Percentiles rank a stretch among this genome's conserved stretches.
phyloP scores from a whole-genome alignment of 1,284 basidiomycete genomes.

The Crepidotus sp. region DNA sequence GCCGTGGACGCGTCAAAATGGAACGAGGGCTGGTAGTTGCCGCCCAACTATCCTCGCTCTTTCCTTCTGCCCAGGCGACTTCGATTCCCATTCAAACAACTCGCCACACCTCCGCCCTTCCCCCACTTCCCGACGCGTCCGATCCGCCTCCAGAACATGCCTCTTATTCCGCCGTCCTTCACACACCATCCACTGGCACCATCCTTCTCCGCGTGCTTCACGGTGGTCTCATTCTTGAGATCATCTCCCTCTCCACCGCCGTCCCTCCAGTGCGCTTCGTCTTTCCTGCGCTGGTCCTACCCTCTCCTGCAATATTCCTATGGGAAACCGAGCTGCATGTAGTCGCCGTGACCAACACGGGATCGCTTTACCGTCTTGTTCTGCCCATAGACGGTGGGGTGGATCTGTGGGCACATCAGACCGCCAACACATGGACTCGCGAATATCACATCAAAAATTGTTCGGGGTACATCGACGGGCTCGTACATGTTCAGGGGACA shows the following conservation, averaged over 20 bases:
- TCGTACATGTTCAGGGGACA: constrained; percentile 66
- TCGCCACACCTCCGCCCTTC: constrained; percentile 44
- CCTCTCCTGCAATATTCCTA: constrained; percentile 57
- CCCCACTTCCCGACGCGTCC: constrained; percentile 32
- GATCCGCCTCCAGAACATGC: constrained; percentile 71
- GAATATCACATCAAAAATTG: constrained; percentile 59
- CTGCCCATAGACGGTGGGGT: constrained; percentile 49
- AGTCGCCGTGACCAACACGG: constrained; percentile 56
- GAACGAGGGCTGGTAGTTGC: constrained; percentile 45
- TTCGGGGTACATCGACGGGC: constrained; percentile 34
- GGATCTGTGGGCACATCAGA: constrained; percentile 51
- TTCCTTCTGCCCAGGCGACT: constrained; percentile 41
- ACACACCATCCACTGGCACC: constrained; percentile 52
- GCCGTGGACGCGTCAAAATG: constrained; percentile 21
- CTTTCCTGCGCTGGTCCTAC: constrained; percentile 66
- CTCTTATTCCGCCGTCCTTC: constrained; percentile 49
- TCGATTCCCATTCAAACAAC: constrained; percentile 49
- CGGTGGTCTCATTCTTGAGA: constrained; percentile 67
- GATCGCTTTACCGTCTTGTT: constrained; percentile 71
- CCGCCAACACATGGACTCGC: constrained; percentile 48
- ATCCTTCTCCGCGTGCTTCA: constrained; percentile 71
- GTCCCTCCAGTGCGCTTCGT: constrained; percentile 64
- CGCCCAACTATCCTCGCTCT: constrained; percentile 57
- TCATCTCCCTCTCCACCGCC: constrained; percentile 60
- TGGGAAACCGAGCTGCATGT: constrained; percentile 62